A percentile compares a stretch with the other conserved stretches of the same genome.
Conservation (phyloP, 768 basidiomycete genomes). For the Rhizopogon roseolus region DNA sequence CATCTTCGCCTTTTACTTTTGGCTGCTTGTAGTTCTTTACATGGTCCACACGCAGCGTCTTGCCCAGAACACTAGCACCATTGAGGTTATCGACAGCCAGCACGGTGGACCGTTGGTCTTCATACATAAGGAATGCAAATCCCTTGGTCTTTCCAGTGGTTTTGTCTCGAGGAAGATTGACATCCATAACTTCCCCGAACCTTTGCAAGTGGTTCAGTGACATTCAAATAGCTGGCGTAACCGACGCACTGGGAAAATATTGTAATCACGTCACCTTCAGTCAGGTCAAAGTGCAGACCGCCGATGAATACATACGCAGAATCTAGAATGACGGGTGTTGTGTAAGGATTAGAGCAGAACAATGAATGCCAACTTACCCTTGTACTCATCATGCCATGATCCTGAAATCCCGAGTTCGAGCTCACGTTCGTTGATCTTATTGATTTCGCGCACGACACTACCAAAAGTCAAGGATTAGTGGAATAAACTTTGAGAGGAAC, state of each 20-base stretch:
- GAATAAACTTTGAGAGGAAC: neutral
- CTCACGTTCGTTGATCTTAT: conserved; percentile 88
- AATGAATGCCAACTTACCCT: conserved; percentile 36
- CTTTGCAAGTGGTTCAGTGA: conserved; percentile 34
- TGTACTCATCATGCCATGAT: conserved; percentile 98
- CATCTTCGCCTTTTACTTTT: conserved; percentile 70
- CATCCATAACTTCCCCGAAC: conserved; percentile 94
- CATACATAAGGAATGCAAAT: conserved; percentile 98
- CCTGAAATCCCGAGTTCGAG: conserved; percentile 69
- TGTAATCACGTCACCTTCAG: conserved; percentile 95
- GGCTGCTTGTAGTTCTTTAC: conserved; percentile 91
- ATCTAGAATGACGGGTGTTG: conserved; percentile 39
- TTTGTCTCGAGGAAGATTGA: conserved; percentile 93
- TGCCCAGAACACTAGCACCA: conserved; percentile 82
- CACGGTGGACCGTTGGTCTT: conserved; percentile 93
- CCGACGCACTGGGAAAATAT: conserved; percentile 91
- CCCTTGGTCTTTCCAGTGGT: conserved; percentile 86
- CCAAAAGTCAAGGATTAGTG: conserved; percentile 7
- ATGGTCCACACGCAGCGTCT: conserved; percentile 88
- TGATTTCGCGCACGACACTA: conserved; percentile 92
- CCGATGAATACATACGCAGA: conserved; percentile 95
- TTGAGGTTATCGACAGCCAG: conserved; percentile 99
- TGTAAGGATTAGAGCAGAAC: neutral
- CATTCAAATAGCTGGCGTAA: conserved; percentile 1
- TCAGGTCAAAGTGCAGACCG: conserved; percentile 82